Conservation (phyloP, 2,329 filamentous ascomycete species). For the Kalmusia sp. region DNA sequence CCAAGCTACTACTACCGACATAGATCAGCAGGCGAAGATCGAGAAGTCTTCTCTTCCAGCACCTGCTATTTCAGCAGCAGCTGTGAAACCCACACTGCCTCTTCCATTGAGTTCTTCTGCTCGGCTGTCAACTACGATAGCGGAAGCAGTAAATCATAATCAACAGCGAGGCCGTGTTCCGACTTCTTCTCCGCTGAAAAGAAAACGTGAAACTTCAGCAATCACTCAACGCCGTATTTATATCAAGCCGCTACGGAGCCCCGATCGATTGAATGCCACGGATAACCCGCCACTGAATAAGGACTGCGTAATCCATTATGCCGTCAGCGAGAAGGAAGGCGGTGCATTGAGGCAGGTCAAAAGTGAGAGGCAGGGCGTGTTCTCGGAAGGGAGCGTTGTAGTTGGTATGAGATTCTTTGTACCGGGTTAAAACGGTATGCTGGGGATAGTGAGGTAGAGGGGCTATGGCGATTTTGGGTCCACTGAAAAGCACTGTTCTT, state of each 20-base stretch:
- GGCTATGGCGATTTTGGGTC: no score
- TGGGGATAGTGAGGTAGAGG: no score
- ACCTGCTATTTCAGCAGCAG: neutral
- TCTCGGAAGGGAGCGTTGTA: conserved; percentile 50
- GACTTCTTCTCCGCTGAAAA: conserved; percentile 3
- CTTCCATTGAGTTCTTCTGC: no score
- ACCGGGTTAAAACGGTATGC: conserved; percentile 15
- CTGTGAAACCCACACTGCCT: neutral
- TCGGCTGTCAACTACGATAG: no score
- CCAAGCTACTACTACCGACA: neutral
- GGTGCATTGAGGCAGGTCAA: conserved; percentile 47
- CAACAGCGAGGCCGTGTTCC: no score
- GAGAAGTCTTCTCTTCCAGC: neutral
- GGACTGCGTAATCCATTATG: conserved; percentile 45
- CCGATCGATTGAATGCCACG: conserved; percentile 30
- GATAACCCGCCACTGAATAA: conserved; percentile 37
- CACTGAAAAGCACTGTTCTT: no score
- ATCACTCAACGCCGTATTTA: neutral
- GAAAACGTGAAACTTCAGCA: conserved; percentile 13
- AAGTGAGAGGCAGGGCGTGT: conserved; percentile 48
- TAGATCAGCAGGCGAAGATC: neutral
- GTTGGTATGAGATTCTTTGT: conserved; percentile 53
- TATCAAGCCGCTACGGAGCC: conserved; percentile 11
- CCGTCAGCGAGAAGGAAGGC: conserved; percentile 27
- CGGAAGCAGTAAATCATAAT: no score